A percentile compares a stretch with the other conserved stretches of the same genome.
These are phyloP conservation scores for Geum urbanum DNA, from an alignment of 306 rosid species.

Conservation along the genomic window DNA sequence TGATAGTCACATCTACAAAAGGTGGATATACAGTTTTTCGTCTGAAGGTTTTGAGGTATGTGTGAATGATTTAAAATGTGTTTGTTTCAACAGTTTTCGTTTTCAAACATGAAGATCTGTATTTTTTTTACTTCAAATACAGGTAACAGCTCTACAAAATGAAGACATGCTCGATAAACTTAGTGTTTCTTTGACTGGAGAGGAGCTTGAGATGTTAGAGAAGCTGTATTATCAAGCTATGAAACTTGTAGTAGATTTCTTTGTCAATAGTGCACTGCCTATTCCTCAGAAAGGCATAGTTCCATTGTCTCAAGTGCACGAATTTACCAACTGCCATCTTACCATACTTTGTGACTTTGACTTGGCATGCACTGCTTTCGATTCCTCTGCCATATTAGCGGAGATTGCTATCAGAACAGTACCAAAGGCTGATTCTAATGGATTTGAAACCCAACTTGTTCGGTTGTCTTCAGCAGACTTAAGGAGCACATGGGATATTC, in stretches of 20 bases:
- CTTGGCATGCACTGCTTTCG: constrained; percentile 27
- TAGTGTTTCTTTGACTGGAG: constrained; percentile 22
- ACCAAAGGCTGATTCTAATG: constrained; percentile 10
- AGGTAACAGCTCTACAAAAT: constrained; percentile 18
- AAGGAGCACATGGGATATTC: constrained; percentile 12
- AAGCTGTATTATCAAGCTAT: constrained; percentile 26
- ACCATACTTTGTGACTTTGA: constrained; percentile 31
- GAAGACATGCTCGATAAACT: constrained; percentile 27
- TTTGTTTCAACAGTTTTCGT: not conserved
- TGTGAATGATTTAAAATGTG: not conserved
- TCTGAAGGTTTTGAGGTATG: constrained; percentile 22
- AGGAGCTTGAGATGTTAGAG: constrained; percentile 23
- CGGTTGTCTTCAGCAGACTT: constrained; percentile 15
- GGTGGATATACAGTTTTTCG: constrained; percentile 16
- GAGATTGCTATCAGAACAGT: constrained; percentile 15
- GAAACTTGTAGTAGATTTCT: constrained; percentile 21
- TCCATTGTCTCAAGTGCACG: constrained; percentile 18
- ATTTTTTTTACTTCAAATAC: not conserved
- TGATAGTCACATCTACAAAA: constrained; percentile 6
- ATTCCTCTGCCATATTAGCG: constrained; percentile 23
- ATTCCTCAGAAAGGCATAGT: constrained; percentile 20
- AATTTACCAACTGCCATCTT: constrained; percentile 7
- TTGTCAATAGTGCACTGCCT: constrained; percentile 4
- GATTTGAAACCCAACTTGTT: constrained; percentile 11
- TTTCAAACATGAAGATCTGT: not conserved